Evolutionary conservation across 2,329 filamentous ascomycete species (phyloP).

Genomic region (Dothidotthia symphoricarpi): DNA sequence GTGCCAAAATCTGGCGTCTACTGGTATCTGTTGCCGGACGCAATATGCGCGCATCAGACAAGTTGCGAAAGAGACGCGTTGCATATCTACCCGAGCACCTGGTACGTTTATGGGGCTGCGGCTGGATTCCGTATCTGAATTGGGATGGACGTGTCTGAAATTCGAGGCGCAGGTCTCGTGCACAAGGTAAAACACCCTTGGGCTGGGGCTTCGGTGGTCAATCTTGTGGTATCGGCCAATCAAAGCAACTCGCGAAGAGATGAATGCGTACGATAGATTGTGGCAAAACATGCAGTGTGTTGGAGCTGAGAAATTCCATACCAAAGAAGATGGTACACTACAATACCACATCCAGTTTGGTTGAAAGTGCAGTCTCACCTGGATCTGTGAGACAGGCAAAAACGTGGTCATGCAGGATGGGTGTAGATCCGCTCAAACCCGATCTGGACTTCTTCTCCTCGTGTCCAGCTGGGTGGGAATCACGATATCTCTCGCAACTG

Average conservation of each 20-base stretch:
- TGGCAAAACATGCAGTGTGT: too few relatives aligned
- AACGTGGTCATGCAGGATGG: conserved; percentile 8
- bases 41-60: conserved; percentile 15
- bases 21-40: conserved; percentile 7
- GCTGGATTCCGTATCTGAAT: conserved; percentile 37
- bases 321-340: too few relatives aligned
- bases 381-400: conserved; percentile 6
- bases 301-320: too few relatives aligned
- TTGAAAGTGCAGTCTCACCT: conserved; percentile 2
- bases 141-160: conserved; percentile 36
- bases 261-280: too few relatives aligned
- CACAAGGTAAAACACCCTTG: too few relatives aligned
- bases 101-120: conserved; percentile 20
- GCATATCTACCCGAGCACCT: conserved; percentile 42
- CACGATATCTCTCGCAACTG: too few relatives aligned
- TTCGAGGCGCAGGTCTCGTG: conserved; percentile 6
- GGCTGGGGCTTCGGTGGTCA: too few relatives aligned
- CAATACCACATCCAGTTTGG: too few relatives aligned
- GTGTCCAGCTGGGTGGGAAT: too few relatives aligned
- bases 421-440: too few relatives aligned
- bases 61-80: conserved; percentile 30
- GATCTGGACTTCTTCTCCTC: too few relatives aligned
- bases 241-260: background rate
- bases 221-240: conserved; percentile 17
- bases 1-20: too few relatives aligned